Evolutionary conservation across 345 rosid genomes (phyloP).

Genomic region (Salix dunnii): DNA sequence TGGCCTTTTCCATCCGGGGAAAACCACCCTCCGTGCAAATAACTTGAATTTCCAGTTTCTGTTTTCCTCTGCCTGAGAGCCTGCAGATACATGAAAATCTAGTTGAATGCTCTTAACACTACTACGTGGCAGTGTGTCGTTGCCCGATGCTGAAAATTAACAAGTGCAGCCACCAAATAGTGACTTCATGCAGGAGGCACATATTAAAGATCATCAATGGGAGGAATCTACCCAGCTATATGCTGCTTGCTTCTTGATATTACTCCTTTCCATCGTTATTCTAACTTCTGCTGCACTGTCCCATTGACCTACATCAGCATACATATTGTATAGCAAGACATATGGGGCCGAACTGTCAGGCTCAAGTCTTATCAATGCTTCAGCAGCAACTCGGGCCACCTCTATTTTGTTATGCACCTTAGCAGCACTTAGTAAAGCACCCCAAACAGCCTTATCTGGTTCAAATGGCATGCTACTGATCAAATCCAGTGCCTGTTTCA

Average conservation of each 20-base stretch:
- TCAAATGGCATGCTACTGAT: conserved; percentile 57
- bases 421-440: conserved; percentile 69
- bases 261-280: conserved; percentile 43
- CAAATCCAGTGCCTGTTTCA: conserved; percentile 54
- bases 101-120: too few relatives aligned
- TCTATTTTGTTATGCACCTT: conserved; percentile 50
- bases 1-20: too few relatives aligned
- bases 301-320: conserved; percentile 59
- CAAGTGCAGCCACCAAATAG: background rate
- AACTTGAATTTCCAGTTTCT: too few relatives aligned
- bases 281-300: conserved; percentile 58
- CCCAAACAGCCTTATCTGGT: conserved; percentile 70
- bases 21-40: too few relatives aligned
- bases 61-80: too few relatives aligned
- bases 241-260: conserved; percentile 50
- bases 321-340: conserved; percentile 61
- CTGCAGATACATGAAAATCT: too few relatives aligned
- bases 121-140: too few relatives aligned
- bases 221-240: conserved; percentile 46
- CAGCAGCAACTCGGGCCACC: conserved; percentile 62
- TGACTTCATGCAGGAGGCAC: too few relatives aligned
- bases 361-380: conserved; percentile 57
- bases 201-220: background rate
- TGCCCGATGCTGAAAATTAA: too few relatives aligned
- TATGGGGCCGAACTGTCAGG: conserved; percentile 72